These are phyloP conservation scores for Phytopythium helicoides DNA, from an alignment of 352 stramenopile genomes.

Conservation along the genomic window DNA sequence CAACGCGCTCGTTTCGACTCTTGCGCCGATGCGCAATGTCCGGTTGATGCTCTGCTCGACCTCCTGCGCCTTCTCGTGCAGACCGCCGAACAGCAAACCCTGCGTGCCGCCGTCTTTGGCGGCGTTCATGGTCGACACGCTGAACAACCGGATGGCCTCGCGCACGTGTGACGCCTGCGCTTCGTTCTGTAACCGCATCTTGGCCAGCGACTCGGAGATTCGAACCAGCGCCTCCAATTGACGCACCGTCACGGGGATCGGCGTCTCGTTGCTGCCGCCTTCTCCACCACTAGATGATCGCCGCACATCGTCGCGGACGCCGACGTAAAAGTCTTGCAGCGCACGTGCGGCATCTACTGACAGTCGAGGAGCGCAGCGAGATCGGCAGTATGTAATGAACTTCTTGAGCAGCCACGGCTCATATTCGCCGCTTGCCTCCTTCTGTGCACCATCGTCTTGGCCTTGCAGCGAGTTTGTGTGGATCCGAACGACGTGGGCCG, in stretches of 20 bases:
- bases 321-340: constrained; percentile 97
- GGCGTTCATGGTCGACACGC: constrained; percentile 98
- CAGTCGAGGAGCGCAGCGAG: constrained; percentile 92
- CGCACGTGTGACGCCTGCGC: constrained; percentile 90
- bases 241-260: constrained; percentile 97
- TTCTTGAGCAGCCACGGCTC: constrained; percentile 94
- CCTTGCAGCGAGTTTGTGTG: constrained; percentile 89
- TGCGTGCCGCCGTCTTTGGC: constrained; percentile 90
- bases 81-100: constrained; percentile 65
- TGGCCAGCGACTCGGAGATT: constrained; percentile 96
- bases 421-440: constrained; percentile 52
- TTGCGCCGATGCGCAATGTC: constrained; percentile 75
- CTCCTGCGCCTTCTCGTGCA: constrained; percentile 82
- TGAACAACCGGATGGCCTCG: constrained; percentile 97
- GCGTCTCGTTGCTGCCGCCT: constrained; percentile 37
- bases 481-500: constrained; percentile 97
- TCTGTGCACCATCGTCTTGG: constrained; percentile 17
- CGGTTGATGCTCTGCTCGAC: constrained; percentile 84
- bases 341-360: constrained; percentile 90
- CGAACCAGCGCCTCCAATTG: constrained; percentile 98
- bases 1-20: constrained; percentile 76
- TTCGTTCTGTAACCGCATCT: constrained; percentile 94
- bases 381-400: constrained; percentile 98
- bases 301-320: constrained; percentile 95
- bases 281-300: constrained; percentile 50